Base-by-base conservation (phyloP, 164 flowering plant genomes). In the Stephania cephalantha region DNA sequence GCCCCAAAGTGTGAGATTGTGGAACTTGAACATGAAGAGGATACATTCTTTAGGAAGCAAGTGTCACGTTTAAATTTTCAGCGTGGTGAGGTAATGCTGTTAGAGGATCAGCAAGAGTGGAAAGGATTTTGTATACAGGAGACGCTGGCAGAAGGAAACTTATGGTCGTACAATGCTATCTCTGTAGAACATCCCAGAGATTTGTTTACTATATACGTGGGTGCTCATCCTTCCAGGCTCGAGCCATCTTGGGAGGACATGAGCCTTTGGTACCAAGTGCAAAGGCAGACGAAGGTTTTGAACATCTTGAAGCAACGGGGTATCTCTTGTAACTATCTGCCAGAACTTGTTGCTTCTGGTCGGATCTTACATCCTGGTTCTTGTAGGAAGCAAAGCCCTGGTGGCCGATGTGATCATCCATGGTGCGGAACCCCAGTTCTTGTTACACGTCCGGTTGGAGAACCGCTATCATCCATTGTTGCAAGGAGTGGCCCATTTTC, bases 171-270 rank as follows among this genome's bases (percentile, higher is more conserved):
- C 77, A 80, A 82, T 80, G 94, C 90, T 18, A 71, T 85, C 45
- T 82, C 83, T 67, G 66, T 87, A 7, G 95, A 92, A 52, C 68
- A 84, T 77, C 88, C 91, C 0, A 71, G 80, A 44, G 84, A 86
- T 61, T 65, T 78, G 74, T 76, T 88, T 55, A 84, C 86, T 73
- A 78, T 92, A 45, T 88, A 89, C 72, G 85, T 90, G 42, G 97
- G 97, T 73, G 85, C 95, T 42, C 97, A 87, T 80, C 94, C 95
- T 71, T 90, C 95, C 31, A 84, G 85, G 78, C 85, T 92, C 3
- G 95, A 89, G 77, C 94, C 91, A 42, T 88, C 95, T 20, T 92
- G 92, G 97, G 94, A 90, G 73, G 95, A 92, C 78, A 90, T 92
- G 95, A 88, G 89, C 66, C 80, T 88, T 44, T 92, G 97, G 97